Evolutionary conservation across 1,284 basidiomycete genomes (phyloP), one percentile per base, ranked within the genome.

Genomic region (Neolentinus lepideus): DNA sequence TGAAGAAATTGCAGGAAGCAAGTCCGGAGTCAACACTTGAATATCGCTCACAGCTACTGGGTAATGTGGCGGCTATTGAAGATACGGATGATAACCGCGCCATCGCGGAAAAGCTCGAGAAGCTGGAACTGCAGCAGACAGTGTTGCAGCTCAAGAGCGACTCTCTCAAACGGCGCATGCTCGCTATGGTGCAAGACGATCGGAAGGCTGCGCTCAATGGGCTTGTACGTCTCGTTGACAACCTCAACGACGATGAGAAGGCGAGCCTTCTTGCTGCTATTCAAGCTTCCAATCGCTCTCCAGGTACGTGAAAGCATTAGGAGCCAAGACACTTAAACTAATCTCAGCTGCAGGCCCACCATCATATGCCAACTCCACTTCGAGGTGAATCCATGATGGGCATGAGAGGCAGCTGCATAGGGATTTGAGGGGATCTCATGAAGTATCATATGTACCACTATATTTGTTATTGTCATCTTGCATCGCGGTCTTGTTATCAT

Each of bases 231-330:
- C 69, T 91, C 9, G 79, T 84, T 3, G 87, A 91, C 54, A 79
- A 79, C 27, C 77, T 94, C 54, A 77, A 83, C 1, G 79, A 85
- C 8, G 88, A 90, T 35, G 90, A 93, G 62, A 84, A 83, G 69
- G 69, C 78, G 16, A 70, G 78, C 0, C 66, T 94, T 53, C 75
- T 88, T 50, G 70, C 73, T 46, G 80, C 80, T 26, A 74, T 91
- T 54, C 85, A 87, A 66, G 80, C 70, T 61, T 65, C 76, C 3
- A 69, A 72, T 54, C 77, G 79, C 51, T 80, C 80, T 29, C 74
- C 79, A 68, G 81, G 84, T 79, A 56, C 31, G 71, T 79, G 14
- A 50, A 6, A 4, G 10, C 47, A 26, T 3, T 50, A 26, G 11
- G 47, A 50, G 33, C 33, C 29, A 31, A 6, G 29, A 12, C 29